Conservation (phyloP, 108 stramenopile genomes). For the Conticribra guillardii region DNA sequence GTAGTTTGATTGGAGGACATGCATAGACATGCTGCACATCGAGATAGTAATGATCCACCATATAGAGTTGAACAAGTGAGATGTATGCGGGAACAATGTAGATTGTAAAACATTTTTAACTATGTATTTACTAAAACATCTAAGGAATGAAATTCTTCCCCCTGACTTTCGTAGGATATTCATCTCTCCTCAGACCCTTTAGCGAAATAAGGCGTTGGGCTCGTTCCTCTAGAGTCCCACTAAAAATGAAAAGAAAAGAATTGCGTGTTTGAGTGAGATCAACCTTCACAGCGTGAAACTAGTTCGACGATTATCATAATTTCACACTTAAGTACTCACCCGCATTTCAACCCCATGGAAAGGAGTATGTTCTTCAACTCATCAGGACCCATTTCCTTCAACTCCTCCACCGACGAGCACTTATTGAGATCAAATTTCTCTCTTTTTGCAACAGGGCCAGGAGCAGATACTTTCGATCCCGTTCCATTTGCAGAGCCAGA, state of each 20-base stretch:
- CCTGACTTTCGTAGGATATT: constrained; percentile 74
- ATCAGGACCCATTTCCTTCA: constrained; percentile 82
- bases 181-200: constrained; percentile 78
- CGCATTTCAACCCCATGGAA: constrained; percentile 92
- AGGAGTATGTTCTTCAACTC: constrained; percentile 85
- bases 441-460: background rate
- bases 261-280: background rate
- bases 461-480: background rate
- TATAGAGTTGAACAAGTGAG: background rate
- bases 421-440: constrained; percentile 59
- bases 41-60: too few relatives aligned
- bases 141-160: constrained; percentile 64
- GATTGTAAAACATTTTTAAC: background rate
- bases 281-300: background rate
- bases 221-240: constrained; percentile 78
- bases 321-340: constrained; percentile 33
- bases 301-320: background rate
- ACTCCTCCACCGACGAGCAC: constrained; percentile 56
- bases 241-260: constrained; percentile 3
- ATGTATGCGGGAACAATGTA: background rate
- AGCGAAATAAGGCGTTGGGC: constrained; percentile 87
- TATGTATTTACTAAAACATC: background rate
- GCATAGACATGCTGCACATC: too few relatives aligned
- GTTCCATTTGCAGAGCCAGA: background rate
- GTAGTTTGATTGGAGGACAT: too few relatives aligned